Percentiles rank a stretch among this genome's conserved stretches.
These are phyloP conservation scores for Straminergon stramineum DNA, from an alignment of 225 moss, liverwort and hornwort species.

Conservation along the genomic window DNA sequence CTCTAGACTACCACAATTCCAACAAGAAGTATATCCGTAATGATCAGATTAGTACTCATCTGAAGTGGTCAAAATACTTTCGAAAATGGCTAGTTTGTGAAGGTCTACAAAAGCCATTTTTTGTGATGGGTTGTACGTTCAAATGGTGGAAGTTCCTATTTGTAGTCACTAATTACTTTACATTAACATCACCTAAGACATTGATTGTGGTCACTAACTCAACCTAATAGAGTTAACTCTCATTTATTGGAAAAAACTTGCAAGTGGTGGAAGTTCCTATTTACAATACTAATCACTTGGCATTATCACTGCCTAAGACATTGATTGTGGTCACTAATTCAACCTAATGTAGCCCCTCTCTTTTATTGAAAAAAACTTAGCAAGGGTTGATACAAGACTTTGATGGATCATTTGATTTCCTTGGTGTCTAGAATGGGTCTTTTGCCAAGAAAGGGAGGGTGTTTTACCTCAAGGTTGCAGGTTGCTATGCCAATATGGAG, in stretches of 20 bases:
- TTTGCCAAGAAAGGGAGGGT: neutral
- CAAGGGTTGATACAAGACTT: neutral
- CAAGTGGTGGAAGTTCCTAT: no score
- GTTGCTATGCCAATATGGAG: neutral
- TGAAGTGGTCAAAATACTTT: neutral
- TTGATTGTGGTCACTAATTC: neutral
- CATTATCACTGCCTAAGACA: neutral
- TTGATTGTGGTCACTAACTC: neutral
- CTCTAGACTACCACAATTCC: neutral
- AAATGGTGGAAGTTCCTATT: no score
- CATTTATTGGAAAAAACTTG: neutral
- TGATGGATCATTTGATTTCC: neutral
- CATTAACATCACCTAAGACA: neutral
- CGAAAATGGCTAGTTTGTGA: rapidly evolving
- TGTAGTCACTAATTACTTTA: neutral
- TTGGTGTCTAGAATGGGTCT: neutral
- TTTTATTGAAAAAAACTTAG: neutral
- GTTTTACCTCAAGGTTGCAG: neutral
- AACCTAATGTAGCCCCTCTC: neutral
- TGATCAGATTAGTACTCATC: neutral
- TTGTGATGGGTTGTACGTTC: neutral
- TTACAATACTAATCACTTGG: no score
- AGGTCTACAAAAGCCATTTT: rapidly evolving
- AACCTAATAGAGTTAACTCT: neutral
- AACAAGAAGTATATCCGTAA: neutral